Base-by-base conservation (phyloP, 1,284 basidiomycete genomes). In the Pisolithus thermaeus region DNA sequence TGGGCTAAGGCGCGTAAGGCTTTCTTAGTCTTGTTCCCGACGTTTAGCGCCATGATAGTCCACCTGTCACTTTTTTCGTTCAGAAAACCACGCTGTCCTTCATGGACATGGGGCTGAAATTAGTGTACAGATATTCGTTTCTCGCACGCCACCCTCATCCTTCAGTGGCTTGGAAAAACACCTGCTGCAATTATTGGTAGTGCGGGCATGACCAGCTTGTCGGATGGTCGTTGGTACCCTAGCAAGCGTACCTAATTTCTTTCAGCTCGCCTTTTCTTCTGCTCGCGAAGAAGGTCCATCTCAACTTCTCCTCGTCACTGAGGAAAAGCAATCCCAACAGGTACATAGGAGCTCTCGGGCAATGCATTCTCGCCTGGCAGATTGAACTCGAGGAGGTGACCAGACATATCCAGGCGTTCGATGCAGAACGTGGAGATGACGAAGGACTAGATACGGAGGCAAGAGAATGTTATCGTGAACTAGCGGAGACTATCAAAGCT, bases 301-400 rank as follows among this genome's bases (percentile, higher is more conserved):
- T 96, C 88, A 93, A 61, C 73, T 73, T 52, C 81, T 95, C 54
- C 80, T 96, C 57, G 89, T 92, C 71, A 78, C 75, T 68, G 96
- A 97, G 74, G 88, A 92, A 67, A 83, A 84, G 63, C 92, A 97
- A 68, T 84, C 96, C 41, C 85, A 92, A 58, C 87, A 92, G 58
- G 90, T 20, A 20, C 18, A 20, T 92, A 7, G 92, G 89, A 40
- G 86, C 84, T 52, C 84, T 97, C 66, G 93, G 94, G 47, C 90
- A 95, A 71, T 87, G 89, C 67, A 83, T 97, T 59, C 83, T 96
- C 55, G 81, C 83, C 25, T 94, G 97, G 74, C 92, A 92, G 69
- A 84, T 89, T 71, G 91, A 96, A 66, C 81, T 97, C 56, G 90
- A 95, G 70, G 83, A 88, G 60, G 80, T 90, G 44, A 90, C 96